These are phyloP conservation scores for Fusarium sp. DNA, from an alignment of 2,329 filamentous ascomycete genomes.

Conservation along the genomic window DNA sequence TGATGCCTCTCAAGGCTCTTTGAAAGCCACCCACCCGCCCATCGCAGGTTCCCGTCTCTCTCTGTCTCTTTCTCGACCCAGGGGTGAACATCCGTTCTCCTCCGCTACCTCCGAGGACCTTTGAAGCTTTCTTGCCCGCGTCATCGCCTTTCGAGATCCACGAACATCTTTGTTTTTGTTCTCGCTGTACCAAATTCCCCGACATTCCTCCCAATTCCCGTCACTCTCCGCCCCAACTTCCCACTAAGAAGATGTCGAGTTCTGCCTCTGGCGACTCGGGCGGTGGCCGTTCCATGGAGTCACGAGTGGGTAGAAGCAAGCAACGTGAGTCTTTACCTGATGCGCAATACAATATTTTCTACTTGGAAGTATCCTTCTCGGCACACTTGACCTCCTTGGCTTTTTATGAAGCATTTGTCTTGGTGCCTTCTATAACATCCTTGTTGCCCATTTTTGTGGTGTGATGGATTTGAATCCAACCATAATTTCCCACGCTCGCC, in stretches of 20 bases:
- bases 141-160: conserved; percentile 20
- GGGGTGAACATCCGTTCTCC: conserved; percentile 37
- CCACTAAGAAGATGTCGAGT: conserved; percentile 48
- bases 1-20: conserved; percentile 41
- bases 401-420: not conserved
- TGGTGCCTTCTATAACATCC: not conserved
- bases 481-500: conserved; percentile 3
- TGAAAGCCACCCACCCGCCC: conserved; percentile 38
- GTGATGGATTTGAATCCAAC: not conserved
- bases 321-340: conserved; percentile 72
- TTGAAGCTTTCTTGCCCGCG: conserved; percentile 23
- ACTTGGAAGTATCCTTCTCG: not conserved
- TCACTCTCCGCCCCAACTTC: conserved; percentile 25
- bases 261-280: conserved; percentile 49
- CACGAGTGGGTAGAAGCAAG: conserved; percentile 78
- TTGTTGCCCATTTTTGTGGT: conserved; percentile 3
- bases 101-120: conserved; percentile 33
- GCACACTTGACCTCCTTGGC: not conserved
- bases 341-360: conserved; percentile 2
- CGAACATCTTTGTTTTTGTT: conserved; percentile 20
- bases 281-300: conserved; percentile 70
- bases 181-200: conserved; percentile 16
- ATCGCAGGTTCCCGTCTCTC: conserved; percentile 33
- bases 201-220: conserved; percentile 31
- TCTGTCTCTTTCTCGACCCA: conserved; percentile 39